A percentile compares a stretch with the other conserved stretches of the same genome.
phyloP scores from a whole-genome alignment of 2,329 filamentous ascomycete genomes.

The Lasiodiplodia citricola region DNA sequence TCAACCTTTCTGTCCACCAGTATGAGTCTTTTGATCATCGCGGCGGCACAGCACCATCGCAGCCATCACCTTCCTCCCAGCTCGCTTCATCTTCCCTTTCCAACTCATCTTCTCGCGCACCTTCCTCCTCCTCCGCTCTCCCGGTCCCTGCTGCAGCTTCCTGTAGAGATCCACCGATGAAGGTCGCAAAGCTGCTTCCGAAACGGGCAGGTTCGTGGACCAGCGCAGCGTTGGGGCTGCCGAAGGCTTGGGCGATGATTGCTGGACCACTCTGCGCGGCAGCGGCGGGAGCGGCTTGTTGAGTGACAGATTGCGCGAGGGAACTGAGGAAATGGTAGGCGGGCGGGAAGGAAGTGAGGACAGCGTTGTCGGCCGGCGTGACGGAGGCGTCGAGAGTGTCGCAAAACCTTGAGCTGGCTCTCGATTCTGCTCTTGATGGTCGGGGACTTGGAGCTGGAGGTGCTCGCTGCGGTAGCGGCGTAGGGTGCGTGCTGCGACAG shows the following conservation, averaged over 20 bases:
- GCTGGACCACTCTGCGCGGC: not conserved
- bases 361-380: not conserved
- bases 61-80: not conserved
- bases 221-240: not conserved
- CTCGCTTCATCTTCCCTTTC: not conserved
- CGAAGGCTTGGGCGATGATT: not conserved
- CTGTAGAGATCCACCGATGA: not conserved
- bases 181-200: not conserved
- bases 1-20: not conserved
- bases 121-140: not conserved
- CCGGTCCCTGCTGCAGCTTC: not conserved
- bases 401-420: not conserved
- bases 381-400: too few species aligned
- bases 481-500: not conserved
- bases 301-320: not conserved
- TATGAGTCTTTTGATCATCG: not conserved
- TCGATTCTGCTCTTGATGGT: not conserved
- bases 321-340: not conserved
- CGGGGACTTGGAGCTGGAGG: not conserved
- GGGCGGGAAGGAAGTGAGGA: not conserved
- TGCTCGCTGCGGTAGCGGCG: not conserved
- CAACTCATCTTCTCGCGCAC: not conserved
- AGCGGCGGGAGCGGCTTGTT: constrained; percentile 1
- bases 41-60: not conserved
- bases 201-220: not conserved